These are phyloP conservation scores for Nematocida homosporus DNA, from an alignment of 371 early-diverging fungal species.

Conservation along the genomic window DNA sequence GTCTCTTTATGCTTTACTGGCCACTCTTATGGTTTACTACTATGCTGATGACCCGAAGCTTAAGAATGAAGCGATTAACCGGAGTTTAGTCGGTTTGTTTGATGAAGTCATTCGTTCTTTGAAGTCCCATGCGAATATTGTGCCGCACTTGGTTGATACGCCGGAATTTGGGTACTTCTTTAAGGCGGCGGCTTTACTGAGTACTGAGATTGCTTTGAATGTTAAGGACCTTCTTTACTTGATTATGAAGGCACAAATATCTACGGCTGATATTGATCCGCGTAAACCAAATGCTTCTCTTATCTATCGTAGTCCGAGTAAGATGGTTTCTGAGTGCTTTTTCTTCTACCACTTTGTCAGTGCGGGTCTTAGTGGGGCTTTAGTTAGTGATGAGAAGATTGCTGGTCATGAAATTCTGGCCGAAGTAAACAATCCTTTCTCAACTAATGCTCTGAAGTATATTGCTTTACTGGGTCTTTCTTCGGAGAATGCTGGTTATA, in stretches of 20 bases:
- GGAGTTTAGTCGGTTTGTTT: constrained; percentile 16
- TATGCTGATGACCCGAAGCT: constrained; percentile 24
- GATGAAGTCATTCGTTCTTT: background rate
- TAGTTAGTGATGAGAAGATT: constrained; percentile 1
- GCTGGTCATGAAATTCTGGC: background rate
- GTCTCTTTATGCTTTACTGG: constrained; percentile 20
- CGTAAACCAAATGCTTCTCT: background rate
- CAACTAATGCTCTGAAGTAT: constrained; percentile 30
- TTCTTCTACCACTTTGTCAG: constrained; percentile 52
- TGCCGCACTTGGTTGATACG: constrained; percentile 6
- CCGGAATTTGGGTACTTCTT: constrained; percentile 48
- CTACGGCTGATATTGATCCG: background rate
- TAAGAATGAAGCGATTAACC: constrained; percentile 18
- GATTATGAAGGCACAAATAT: background rate
- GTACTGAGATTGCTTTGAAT: constrained; percentile 1
- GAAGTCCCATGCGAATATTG: constrained; percentile 7
- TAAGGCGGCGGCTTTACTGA: constrained; percentile 18
- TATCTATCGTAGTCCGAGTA: constrained; percentile 30
- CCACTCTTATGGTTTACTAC: constrained; percentile 36
- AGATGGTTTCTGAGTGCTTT: constrained; percentile 16
- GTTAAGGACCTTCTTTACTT: constrained; percentile 9
- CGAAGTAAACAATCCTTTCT: constrained; percentile 28
- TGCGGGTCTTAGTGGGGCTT: background rate
- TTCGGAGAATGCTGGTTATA: background rate
- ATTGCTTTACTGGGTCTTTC: constrained; percentile 32